phyloP scores from a whole-genome alignment of 352 stramenopile species.

The Globisporangium sylvaticum region DNA sequence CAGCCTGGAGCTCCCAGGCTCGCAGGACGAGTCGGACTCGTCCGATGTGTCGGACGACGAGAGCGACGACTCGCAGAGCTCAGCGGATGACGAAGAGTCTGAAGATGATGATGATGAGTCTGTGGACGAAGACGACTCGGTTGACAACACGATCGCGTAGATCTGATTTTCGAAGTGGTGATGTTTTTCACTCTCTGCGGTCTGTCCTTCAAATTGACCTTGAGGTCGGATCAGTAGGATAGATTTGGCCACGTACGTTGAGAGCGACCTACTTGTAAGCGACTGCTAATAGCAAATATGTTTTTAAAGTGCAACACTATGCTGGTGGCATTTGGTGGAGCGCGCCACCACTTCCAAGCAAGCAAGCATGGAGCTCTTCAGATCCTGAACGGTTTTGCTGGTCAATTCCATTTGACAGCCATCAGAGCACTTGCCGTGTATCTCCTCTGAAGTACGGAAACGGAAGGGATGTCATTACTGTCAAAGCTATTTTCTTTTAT shows the following conservation, averaged over 20 bases:
- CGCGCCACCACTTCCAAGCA: background rate
- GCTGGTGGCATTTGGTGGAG: background rate
- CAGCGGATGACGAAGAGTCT: conserved; percentile 12
- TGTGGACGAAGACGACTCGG: background rate
- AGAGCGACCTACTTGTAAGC: background rate
- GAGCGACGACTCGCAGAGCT: conserved; percentile 5
- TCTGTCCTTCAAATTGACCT: background rate
- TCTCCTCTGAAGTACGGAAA: background rate
- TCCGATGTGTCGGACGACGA: conserved; percentile 6
- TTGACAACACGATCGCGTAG: background rate
- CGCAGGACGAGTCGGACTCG: background rate
- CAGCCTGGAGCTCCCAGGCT: conserved; percentile 8
- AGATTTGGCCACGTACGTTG: background rate
- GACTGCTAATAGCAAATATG: background rate
- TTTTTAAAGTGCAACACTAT: background rate
- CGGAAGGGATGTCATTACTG: too few relatives aligned
- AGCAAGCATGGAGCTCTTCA: background rate
- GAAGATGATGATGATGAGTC: background rate
- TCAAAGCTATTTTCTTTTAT: too few relatives aligned
- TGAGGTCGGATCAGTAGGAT: background rate
- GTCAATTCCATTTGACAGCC: too few relatives aligned
- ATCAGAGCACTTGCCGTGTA: background rate
- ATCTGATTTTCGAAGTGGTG: background rate
- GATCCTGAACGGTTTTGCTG: background rate
- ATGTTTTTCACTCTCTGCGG: too few relatives aligned